A percentile compares a stretch with the other conserved stretches of the same genome.
Conservation (phyloP, 352 stramenopile species). For the Phytopythium oedochilum region DNA sequence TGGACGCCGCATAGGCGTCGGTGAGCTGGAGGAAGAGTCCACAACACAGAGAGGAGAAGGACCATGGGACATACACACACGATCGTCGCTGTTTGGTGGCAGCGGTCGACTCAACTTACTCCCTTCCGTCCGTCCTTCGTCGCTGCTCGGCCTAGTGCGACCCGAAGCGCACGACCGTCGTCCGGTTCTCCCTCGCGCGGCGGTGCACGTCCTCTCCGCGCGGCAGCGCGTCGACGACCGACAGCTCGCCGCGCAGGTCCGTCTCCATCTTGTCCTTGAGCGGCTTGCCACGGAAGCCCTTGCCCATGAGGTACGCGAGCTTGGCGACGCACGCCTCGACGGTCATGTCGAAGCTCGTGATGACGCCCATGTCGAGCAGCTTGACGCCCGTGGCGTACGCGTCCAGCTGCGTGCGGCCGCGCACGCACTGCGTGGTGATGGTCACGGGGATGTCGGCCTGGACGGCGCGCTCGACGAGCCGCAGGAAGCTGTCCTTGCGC, state of each 20-base stretch:
- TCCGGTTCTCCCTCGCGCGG: constrained; percentile 58
- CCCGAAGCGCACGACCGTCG: constrained; percentile 74
- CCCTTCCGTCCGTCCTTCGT: not conserved
- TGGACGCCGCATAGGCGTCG: no score
- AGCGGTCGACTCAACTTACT: not conserved
- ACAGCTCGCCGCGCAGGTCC: constrained; percentile 77
- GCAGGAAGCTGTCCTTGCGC: constrained; percentile 85
- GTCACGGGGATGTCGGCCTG: constrained; percentile 87
- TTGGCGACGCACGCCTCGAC: constrained; percentile 94
- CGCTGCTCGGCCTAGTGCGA: constrained; percentile 54
- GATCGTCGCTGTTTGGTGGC: not conserved
- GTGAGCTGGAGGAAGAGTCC: no score
- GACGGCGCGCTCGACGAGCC: constrained; percentile 78
- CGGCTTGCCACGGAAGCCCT: constrained; percentile 52
- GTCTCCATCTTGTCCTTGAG: constrained; percentile 84
- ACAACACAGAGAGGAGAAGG: no score
- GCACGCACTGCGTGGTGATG: constrained; percentile 93
- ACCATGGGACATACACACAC: no score
- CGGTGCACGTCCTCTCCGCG: constrained; percentile 59
- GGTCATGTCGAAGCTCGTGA: constrained; percentile 95
- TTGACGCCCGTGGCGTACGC: constrained; percentile 92
- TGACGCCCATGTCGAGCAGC: constrained; percentile 90
- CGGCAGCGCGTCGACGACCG: constrained; percentile 59
- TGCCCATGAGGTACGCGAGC: constrained; percentile 93
- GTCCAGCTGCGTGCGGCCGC: constrained; percentile 90